Percentiles rank a stretch among this genome's conserved stretches.
phyloP scores from a whole-genome alignment of 768 basidiomycete species.

The Tubosaeta sp. region DNA sequence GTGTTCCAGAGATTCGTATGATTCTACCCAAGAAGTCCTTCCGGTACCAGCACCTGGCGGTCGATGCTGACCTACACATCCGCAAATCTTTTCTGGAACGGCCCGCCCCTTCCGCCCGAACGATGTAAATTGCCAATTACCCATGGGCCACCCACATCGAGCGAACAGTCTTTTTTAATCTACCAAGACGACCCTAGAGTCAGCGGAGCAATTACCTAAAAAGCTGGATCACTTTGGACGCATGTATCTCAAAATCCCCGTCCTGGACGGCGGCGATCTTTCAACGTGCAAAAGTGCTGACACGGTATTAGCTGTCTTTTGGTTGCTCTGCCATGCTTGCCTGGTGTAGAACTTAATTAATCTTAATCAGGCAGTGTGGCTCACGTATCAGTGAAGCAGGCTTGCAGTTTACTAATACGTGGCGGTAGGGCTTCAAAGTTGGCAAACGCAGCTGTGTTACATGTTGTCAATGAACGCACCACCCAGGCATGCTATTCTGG shows the following conservation, averaged over 20 bases:
- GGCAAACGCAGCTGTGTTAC: neutral
- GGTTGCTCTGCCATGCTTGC: neutral
- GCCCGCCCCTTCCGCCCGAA: constrained; percentile 7
- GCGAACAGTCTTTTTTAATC: neutral
- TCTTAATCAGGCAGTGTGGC: constrained; percentile 2
- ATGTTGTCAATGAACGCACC: neutral
- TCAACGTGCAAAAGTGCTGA: neutral
- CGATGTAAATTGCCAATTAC: neutral
- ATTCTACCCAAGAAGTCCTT: no score
- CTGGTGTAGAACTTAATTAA: neutral
- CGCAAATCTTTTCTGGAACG: neutral
- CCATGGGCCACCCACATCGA: neutral
- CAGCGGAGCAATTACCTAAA: neutral
- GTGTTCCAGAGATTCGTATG: neutral
- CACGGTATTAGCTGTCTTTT: neutral
- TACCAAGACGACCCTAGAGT: neutral
- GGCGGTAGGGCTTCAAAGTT: constrained; percentile 3
- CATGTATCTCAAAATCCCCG: neutral
- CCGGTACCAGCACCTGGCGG: no score
- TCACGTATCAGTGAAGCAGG: constrained; percentile 2
- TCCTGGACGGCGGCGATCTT: neutral
- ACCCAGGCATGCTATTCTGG: neutral
- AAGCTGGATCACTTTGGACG: neutral
- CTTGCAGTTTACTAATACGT: neutral
- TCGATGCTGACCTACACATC: neutral